These are phyloP conservation scores for Diaporthe humulicola DNA, from an alignment of 2,329 filamentous ascomycete genomes.

Conservation along the genomic window DNA sequence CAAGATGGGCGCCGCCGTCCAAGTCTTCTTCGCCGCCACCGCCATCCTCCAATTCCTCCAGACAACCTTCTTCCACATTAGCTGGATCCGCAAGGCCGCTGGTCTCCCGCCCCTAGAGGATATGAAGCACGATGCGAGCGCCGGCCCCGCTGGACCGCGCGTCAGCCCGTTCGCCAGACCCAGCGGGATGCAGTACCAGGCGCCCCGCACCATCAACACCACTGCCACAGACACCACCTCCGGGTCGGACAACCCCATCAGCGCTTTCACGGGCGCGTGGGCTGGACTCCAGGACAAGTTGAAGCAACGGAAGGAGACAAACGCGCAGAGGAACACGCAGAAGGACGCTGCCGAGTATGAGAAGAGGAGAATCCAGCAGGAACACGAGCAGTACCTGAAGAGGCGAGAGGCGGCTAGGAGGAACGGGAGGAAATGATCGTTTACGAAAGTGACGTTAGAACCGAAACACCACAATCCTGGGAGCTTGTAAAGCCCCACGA, in stretches of 20 bases:
- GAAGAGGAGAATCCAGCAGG: constrained; percentile 31
- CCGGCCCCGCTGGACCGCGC: constrained; percentile 7
- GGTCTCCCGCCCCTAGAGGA: constrained; percentile 53
- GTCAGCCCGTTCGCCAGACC: constrained; percentile 27
- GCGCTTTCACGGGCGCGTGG: constrained; percentile 18
- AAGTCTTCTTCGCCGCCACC: constrained; percentile 72
- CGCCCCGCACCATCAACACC: constrained; percentile 48
- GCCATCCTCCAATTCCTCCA: constrained; percentile 56
- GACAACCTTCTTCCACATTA: constrained; percentile 57
- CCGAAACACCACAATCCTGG: not conserved
- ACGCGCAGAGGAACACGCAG: constrained; percentile 1
- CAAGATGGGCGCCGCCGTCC: constrained; percentile 62
- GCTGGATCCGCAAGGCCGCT: constrained; percentile 52
- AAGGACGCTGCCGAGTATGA: constrained; percentile 19
- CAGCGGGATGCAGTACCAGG: constrained; percentile 46
- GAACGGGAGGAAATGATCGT: constrained; percentile 16
- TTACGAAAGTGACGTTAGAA: not conserved
- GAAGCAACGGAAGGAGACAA: not conserved
- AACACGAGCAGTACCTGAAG: constrained; percentile 34
- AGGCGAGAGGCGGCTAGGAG: constrained; percentile 26
- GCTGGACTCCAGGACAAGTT: constrained; percentile 18
- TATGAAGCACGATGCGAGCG: constrained; percentile 2
- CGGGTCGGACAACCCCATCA: constrained; percentile 26
- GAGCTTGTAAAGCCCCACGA: not conserved
- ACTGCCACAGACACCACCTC: constrained; percentile 36